These are phyloP conservation scores for Pleurozium schreberi DNA, from an alignment of 225 moss, liverwort and hornwort genomes.

Conservation along the genomic window DNA sequence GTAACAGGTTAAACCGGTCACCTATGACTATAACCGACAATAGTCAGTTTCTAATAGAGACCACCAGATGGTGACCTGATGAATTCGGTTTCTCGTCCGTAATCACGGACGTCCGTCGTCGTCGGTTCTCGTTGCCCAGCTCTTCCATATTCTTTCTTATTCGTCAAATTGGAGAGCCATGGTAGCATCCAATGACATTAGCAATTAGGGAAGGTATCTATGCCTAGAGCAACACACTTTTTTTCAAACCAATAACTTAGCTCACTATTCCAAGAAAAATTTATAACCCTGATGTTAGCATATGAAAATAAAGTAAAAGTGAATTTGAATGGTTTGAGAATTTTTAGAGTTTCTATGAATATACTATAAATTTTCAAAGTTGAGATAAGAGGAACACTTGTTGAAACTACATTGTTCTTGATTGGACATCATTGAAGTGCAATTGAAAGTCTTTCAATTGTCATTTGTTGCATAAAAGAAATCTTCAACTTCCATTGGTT, in stretches of 20 bases:
- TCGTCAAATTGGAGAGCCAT: neutral
- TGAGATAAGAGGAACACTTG: fast-evolving
- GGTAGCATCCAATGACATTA: neutral
- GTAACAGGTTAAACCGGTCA: neutral
- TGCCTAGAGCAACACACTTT: neutral
- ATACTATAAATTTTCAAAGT: neutral
- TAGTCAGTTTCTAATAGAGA: neutral
- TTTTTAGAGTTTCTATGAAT: too few species aligned
- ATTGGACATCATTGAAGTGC: neutral
- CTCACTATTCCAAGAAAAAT: neutral
- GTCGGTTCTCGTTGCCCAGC: neutral
- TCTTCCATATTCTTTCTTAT: neutral
- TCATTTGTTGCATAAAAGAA: neutral
- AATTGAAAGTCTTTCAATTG: neutral
- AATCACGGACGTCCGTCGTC: neutral
- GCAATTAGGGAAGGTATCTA: too few species aligned
- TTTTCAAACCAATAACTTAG: neutral
- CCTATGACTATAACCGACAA: neutral
- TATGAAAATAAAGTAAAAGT: fast-evolving
- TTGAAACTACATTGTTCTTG: fast-evolving
- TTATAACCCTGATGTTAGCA: fast-evolving
- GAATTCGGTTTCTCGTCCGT: neutral
- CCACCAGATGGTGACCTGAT: neutral
- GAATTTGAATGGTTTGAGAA: neutral
- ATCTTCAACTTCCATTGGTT: neutral